Conservation (phyloP, 192 early-diverging fungal species). For the Allomyces javanicus region DNA sequence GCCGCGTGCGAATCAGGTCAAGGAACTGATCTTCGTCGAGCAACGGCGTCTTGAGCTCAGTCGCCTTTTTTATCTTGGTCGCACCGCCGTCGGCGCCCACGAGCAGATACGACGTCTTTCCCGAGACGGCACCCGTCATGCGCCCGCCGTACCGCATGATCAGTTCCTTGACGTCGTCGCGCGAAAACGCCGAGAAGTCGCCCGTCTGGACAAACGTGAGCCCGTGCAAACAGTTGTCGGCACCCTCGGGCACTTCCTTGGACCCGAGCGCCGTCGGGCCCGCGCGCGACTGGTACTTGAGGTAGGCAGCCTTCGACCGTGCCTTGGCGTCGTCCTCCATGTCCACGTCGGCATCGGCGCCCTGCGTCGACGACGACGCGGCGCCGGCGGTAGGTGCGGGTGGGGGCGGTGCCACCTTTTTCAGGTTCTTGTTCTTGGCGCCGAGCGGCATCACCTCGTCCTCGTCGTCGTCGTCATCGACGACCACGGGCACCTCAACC, state of each 20-base stretch:
- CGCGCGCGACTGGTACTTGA: slow-evolving; percentile 1
- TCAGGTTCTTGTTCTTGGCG: too few relatives aligned
- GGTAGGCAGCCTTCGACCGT: too few relatives aligned
- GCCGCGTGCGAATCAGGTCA: slow-evolving; percentile 46
- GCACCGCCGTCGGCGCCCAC: slow-evolving; percentile 72
- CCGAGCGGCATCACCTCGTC: too few relatives aligned
- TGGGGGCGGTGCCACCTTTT: too few relatives aligned
- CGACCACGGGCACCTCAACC: too few relatives aligned
- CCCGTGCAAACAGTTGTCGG: slow-evolving; percentile 48
- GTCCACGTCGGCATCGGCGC: too few relatives aligned
- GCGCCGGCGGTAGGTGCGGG: too few relatives aligned
- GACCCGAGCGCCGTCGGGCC: slow-evolving; percentile 40
- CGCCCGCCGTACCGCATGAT: slow-evolving; percentile 74
- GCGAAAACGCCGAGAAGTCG: slow-evolving; percentile 51
- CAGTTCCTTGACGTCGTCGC: slow-evolving; percentile 58
- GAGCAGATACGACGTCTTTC: slow-evolving; percentile 68
- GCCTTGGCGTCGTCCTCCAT: too few relatives aligned
- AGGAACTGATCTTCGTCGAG: slow-evolving; percentile 72
- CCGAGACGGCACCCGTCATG: slow-evolving; percentile 51
- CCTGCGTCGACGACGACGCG: too few relatives aligned
- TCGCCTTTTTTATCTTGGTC: slow-evolving; percentile 62
- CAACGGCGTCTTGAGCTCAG: slow-evolving; percentile 38
- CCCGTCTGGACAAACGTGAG: slow-evolving; percentile 89
- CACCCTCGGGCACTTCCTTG: slow-evolving; percentile 49
- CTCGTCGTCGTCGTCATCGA: too few relatives aligned